Conservation (phyloP, 139 green algal genomes). For the Pycnococcus provasolii region DNA sequence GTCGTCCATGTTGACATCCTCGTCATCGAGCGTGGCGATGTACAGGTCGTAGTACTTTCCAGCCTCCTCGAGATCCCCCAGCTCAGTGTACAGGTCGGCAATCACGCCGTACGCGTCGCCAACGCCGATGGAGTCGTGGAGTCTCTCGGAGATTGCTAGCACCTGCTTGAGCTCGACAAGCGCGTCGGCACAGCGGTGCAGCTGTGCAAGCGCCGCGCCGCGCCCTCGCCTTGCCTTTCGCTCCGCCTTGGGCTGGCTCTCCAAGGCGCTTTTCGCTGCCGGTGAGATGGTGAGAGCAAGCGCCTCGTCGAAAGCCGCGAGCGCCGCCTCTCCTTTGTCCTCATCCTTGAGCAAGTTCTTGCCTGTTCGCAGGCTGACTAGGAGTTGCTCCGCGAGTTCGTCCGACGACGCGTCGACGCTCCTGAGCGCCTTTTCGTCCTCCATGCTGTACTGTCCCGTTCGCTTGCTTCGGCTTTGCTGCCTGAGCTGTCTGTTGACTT, state of each 20-base stretch:
- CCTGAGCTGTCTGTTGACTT: slow-evolving; percentile 24
- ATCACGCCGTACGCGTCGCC: slow-evolving; percentile 41
- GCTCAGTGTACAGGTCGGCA: slow-evolving; percentile 39
- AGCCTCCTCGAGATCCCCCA: slow-evolving; percentile 32
- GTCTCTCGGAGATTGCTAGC: slow-evolving; percentile 19
- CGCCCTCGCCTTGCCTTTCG: slow-evolving; percentile 1
- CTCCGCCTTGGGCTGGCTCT: too few species aligned
- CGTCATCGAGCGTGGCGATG: slow-evolving; percentile 3
- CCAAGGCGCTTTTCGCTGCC: too few species aligned
- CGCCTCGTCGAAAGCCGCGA: slow-evolving; percentile 2
- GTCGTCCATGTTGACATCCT: neutral
- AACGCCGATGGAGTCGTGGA: slow-evolving; percentile 21
- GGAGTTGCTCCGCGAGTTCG: neutral
- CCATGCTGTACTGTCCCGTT: neutral
- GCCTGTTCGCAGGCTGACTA: neutral
- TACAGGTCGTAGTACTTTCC: slow-evolving; percentile 34
- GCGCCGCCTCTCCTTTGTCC: neutral
- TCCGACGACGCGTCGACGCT: neutral
- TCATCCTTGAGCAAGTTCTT: neutral
- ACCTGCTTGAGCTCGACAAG: slow-evolving; percentile 32
- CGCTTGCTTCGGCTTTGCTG: neutral
- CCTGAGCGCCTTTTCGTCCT: neutral
- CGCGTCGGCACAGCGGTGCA: slow-evolving; percentile 6
- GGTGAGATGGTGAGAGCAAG: neutral
- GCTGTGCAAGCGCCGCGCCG: neutral